Evolutionary conservation across 192 early-diverging fungal genomes (phyloP), one percentile per base, ranked within the genome.

Genomic region (Coemansia sp.): DNA sequence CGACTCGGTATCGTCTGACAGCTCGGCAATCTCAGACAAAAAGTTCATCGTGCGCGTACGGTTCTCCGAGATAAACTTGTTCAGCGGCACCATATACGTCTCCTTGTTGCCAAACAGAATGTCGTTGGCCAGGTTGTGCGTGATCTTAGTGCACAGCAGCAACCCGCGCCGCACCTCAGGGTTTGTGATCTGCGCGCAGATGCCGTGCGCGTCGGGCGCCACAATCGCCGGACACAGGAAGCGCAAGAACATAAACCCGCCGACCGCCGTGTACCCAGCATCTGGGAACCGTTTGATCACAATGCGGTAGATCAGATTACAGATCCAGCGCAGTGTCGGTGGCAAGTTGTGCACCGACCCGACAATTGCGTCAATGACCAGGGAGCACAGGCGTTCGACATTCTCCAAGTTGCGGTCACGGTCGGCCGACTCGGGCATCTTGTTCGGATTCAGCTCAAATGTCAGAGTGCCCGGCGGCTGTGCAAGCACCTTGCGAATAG

Each of bases 171-270:
- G 86, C 47, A 96, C 80, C 31, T 93, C 90, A 41, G 89, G 85
- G 49, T 80, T 72, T 29, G 84, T 79, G 26, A 89, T 84, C 29
- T 86, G 80, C 12, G 80, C 68, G 56, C 94, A 76, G 29, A 97
- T 78, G 3, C 89, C 90, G 66, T 92, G 90, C 10, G 82, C 74
- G 69, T 96, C 93, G 12, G 96, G 96, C 5, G 94, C 87, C 5
- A 95, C 94, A 71, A 98, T 97, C 7, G 92, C 93, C 3, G 95
- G 96, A 67, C 94, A 94, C 62, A 97, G 85, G 87, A 97, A 96
- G 8, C 96, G 89, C 69, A 98, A 77, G 70, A 98, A 98, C 61
- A 98, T 85, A 52, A 97, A 97, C 0, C 92, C 92, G 64, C 96
- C 95, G 0, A 98, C 94, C 49, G 94, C 92, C 3, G 90, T 91